Percentiles rank a stretch among this genome's conserved stretches.
phyloP scores from a whole-genome alignment of 805 yeast species.

The Ogataea nakhonphanomensis region DNA sequence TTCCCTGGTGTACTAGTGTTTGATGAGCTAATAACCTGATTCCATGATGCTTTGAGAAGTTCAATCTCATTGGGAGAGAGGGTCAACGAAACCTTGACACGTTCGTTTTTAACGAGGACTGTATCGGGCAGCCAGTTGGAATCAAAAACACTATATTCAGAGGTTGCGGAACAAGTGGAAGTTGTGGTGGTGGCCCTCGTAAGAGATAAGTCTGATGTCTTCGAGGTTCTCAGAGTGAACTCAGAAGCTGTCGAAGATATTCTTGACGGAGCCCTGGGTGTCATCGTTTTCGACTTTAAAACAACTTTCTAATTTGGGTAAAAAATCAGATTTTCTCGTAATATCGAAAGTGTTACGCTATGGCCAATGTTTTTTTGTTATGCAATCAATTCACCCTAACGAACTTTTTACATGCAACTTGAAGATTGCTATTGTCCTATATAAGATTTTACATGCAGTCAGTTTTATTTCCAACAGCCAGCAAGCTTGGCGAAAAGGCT shows the following conservation, averaged over 20 bases:
- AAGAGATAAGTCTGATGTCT: constrained; percentile 12
- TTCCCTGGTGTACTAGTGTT: background rate
- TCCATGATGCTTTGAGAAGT: constrained; percentile 46
- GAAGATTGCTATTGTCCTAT: no score
- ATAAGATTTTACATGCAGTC: no score
- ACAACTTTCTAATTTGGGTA: background rate
- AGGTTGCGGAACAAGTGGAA: constrained; percentile 16
- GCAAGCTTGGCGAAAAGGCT: no score
- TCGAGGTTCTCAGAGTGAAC: constrained; percentile 2
- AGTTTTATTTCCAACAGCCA: no score
- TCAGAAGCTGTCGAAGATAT: constrained; percentile 3
- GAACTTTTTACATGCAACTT: no score
- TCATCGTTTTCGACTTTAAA: background rate
- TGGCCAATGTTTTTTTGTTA: no score
- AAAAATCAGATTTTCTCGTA: background rate
- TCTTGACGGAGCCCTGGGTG: background rate
- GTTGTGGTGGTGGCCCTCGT: constrained; percentile 17
- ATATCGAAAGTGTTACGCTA: background rate
- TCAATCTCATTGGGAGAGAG: constrained; percentile 40
- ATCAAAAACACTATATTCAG: constrained; percentile 29
- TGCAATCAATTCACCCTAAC: no score
- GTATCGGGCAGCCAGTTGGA: constrained; percentile 34
- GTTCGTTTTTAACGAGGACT: constrained; percentile 26
- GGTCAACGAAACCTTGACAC: constrained; percentile 22
- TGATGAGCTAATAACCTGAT: constrained; percentile 31